Evolutionary conservation across 2,329 filamentous ascomycete genomes (phyloP).

Genomic region (Fusarium pseudograminearum): DNA sequence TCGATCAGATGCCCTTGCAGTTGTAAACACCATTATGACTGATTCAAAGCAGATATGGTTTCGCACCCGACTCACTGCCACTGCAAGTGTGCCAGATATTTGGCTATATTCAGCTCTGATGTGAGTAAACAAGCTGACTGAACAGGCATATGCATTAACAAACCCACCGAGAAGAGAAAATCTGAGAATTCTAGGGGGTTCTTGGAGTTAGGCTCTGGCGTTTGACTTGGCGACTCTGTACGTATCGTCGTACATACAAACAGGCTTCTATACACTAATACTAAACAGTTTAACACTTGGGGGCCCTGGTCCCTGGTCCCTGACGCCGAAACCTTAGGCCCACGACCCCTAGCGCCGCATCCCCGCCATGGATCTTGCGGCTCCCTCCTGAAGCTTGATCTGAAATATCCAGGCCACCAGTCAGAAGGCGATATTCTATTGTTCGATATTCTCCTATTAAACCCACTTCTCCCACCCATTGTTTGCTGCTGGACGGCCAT

Average conservation of each 20-base stretch:
- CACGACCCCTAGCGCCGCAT: conserved; percentile 41
- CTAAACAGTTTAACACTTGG: conserved; percentile 26
- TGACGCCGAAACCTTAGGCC: conserved; percentile 38
- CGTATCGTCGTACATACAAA: conserved; percentile 37
- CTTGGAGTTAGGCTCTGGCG: conserved; percentile 27
- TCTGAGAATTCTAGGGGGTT: conserved; percentile 35
- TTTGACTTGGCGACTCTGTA: conserved; percentile 46
- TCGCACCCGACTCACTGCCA: conserved; percentile 29
- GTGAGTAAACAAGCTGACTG: conserved; percentile 19
- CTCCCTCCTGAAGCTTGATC: conserved; percentile 45
- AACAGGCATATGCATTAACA: conserved; percentile 24
- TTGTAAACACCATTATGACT: conserved; percentile 29
- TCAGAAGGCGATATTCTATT: conserved; percentile 40
- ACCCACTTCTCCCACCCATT: conserved; percentile 37
- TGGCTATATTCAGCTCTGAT: conserved; percentile 8
- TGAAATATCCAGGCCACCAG: conserved; percentile 38
- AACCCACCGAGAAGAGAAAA: conserved; percentile 14
- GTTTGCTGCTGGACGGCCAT: conserved; percentile 43
- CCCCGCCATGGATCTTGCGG: conserved; percentile 49
- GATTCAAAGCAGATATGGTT: conserved; percentile 35
- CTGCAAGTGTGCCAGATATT: conserved; percentile 27
- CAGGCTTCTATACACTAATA: conserved; percentile 39
- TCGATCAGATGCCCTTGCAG: conserved; percentile 16
- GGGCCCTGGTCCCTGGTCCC: conserved; percentile 36
- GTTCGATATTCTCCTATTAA: conserved; percentile 48